Percentiles rank a stretch among this genome's conserved stretches.
phyloP scores from a whole-genome alignment of 2,329 filamentous ascomycete genomes.

The Fusarium mexicanum region DNA sequence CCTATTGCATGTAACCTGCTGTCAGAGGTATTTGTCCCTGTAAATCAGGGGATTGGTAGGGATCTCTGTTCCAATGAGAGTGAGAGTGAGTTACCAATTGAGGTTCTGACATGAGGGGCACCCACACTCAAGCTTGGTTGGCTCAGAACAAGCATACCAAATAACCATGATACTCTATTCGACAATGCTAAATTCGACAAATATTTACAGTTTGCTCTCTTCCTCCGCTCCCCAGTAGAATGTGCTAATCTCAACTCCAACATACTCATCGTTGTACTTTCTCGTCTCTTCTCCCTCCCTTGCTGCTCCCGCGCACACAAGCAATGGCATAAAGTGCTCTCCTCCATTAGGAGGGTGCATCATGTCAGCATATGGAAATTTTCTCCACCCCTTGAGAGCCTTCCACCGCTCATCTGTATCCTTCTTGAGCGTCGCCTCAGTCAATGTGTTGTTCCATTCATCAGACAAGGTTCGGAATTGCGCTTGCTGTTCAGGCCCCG shows the following conservation, averaged over 20 bases:
- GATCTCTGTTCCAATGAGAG: slow-evolving; percentile 11
- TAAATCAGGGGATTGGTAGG: slow-evolving; percentile 20
- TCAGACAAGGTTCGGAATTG: slow-evolving; percentile 43
- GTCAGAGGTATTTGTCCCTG: slow-evolving; percentile 17
- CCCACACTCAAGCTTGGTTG: not conserved
- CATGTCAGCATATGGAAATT: slow-evolving; percentile 57
- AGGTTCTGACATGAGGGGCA: not conserved
- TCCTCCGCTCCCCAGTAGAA: slow-evolving; percentile 62
- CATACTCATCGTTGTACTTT: slow-evolving; percentile 59
- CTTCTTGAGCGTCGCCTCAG: slow-evolving; percentile 50
- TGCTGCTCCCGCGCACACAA: slow-evolving; percentile 65
- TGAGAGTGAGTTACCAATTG: slow-evolving; percentile 1
- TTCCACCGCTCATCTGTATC: slow-evolving; percentile 49
- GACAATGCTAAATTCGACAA: not conserved
- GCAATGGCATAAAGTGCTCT: slow-evolving; percentile 68
- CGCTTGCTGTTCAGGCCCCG: slow-evolving; percentile 31
- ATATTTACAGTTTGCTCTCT: slow-evolving; percentile 10
- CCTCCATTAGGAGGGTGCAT: slow-evolving; percentile 65
- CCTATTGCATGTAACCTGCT: not conserved
- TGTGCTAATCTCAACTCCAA: slow-evolving; percentile 61
- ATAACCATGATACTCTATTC: not conserved
- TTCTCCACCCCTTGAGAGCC: slow-evolving; percentile 58
- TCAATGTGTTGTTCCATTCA: slow-evolving; percentile 59
- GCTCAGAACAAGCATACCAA: slow-evolving; percentile 18
- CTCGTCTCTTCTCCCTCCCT: slow-evolving; percentile 54